Percentiles rank a stretch among this genome's conserved stretches.
phyloP scores from a whole-genome alignment of 208 protist species.

The Tritrichomonas foetus region DNA sequence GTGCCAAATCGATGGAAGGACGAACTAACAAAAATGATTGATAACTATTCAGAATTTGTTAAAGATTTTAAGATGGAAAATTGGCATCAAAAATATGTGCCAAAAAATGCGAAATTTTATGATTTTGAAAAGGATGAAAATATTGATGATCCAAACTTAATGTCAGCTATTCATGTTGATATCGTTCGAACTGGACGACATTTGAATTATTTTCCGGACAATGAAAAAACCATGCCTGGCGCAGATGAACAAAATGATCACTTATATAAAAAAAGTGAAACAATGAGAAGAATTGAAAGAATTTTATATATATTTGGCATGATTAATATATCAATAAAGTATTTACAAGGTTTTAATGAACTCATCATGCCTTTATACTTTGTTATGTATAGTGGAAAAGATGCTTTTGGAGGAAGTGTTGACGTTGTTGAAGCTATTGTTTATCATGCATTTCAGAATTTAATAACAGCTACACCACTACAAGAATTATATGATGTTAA shows the following conservation, averaged over 20 bases:
- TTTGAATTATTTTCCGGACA: not conserved
- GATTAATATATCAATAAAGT: not conserved
- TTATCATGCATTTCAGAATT: not conserved
- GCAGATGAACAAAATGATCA: not conserved
- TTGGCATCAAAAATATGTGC: not conserved
- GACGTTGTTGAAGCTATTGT: not conserved
- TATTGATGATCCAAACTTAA: not conserved
- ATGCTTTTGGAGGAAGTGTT: not conserved
- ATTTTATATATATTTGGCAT: slow-evolving; percentile 3
- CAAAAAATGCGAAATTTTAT: not conserved
- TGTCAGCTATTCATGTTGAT: not conserved
- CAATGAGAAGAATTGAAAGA: not conserved
- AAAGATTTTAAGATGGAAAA: not conserved
- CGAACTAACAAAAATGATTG: not conserved
- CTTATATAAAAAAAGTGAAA: not conserved
- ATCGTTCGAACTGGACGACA: not conserved
- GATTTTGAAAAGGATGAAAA: not conserved
- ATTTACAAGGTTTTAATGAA: slow-evolving; percentile 28
- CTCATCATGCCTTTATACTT: not conserved
- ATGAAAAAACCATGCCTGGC: not conserved
- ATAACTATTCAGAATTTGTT: not conserved
- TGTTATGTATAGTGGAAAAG: not conserved
- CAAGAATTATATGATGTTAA: not conserved
- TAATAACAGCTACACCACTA: not conserved
- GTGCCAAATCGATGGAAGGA: not conserved